Base-by-base conservation (phyloP, 1,284 basidiomycete species). In the Cryptococcus floricola region DNA sequence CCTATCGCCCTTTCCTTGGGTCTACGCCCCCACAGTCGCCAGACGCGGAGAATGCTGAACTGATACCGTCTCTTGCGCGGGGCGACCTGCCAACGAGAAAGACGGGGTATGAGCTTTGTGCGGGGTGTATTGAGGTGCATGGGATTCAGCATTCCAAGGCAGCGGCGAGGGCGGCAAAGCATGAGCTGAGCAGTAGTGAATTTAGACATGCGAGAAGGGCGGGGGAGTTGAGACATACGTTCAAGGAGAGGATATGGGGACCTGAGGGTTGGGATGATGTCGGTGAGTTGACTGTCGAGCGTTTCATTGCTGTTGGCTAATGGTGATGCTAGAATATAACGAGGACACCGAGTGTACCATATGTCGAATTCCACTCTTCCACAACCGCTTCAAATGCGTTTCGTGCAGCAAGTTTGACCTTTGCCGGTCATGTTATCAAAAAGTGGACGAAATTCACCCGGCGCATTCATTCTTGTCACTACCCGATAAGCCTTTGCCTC, bases 391-490 rank as follows among this genome's bases (percentile, higher is more conserved):
- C 77, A 92, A 90, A 77, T 95, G 91, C 60, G 84, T 84, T 13
- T 87, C 85, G 9, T 94, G 91, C 72, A 71, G 81, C 48, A 86
- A 87, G 59, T 87, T 91, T 69, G 85, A 87, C 63, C 76, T 94
- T 19, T 94, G 91, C 71, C 81, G 84, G 47, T 85, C 86, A 2
- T 93, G 90, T 70, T 67, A 68, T 59, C 66, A 64, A 49, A 63
- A 69, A 78, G 89, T 92, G 7, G 88, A 93, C 64, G 89, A 92
- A 65, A 84, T 93, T 19, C 91, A 95, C 68, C 91, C 91, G 5
- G 83, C 83, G 0, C 90, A 95, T 69, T 85, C 87, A 0, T 94
- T 94, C 80, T 77, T 93, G 10, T 81, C 84, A 4, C 81, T 92
- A 2, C 86, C 85, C n/a, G 87, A 89, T 64, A 62, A 60, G 42